Percentiles rank a stretch among this genome's conserved stretches.
These are phyloP conservation scores for Fragilariopsis cylindrus DNA, from an alignment of 108 stramenopile species.

Conservation along the genomic window DNA sequence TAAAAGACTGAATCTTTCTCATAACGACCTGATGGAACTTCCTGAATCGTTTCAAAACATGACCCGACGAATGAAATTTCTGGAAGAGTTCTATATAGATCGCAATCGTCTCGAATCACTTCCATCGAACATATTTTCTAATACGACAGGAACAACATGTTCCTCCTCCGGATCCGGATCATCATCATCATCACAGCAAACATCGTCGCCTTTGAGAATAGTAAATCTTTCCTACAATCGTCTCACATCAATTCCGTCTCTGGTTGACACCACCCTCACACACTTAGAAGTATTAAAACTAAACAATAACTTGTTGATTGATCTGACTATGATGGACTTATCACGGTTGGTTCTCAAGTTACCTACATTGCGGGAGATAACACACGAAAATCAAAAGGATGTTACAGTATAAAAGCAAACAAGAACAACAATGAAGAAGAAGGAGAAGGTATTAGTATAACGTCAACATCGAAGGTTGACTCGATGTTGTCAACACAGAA, in stretches of 20 bases:
- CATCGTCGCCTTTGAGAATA: background rate
- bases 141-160: background rate
- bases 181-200: background rate
- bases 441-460: too few relatives aligned
- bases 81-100: background rate
- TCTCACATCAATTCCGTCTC: background rate
- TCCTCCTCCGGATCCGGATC: background rate
- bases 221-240: slow-evolving; percentile 1
- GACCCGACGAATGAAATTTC: background rate
- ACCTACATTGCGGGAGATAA: background rate
- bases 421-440: too few relatives aligned
- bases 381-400: background rate
- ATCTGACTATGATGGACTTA: background rate
- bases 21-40: slow-evolving; percentile 14
- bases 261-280: background rate
- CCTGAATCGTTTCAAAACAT: slow-evolving; percentile 29
- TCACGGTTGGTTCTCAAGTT: slow-evolving; percentile 4
- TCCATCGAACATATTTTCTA: background rate
- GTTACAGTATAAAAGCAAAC: too few relatives aligned
- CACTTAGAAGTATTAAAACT: background rate
- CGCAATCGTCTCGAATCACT: slow-evolving; percentile 3
- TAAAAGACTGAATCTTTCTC: slow-evolving; percentile 25
- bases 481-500: too few relatives aligned
- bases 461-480: too few relatives aligned
- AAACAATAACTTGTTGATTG: background rate